Conservation (phyloP, 1,139 yeast species). For the Blastobotrys illinoisensis region DNA sequence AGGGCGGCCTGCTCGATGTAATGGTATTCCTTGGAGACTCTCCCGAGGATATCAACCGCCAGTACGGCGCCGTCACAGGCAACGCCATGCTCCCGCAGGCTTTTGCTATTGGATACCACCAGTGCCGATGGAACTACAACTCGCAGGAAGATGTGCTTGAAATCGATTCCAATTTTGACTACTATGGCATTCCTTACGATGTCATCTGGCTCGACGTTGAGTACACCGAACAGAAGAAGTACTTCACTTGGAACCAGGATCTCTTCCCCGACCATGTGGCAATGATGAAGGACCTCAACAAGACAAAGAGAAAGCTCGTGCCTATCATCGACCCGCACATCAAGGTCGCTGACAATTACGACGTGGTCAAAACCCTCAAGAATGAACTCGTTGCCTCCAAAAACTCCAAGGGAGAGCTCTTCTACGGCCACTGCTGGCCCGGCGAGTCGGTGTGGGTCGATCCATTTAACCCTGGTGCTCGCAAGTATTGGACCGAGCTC, state of each 20-base stretch:
- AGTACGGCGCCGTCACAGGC: conserved; percentile 75
- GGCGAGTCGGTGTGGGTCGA: conserved; percentile 96
- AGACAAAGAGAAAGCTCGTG: conserved; percentile 74
- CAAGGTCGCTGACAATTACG: conserved; percentile 53
- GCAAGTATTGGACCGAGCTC: conserved; percentile 52
- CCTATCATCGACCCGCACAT: conserved; percentile 90
- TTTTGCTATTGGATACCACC: conserved; percentile 86
- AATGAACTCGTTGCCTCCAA: conserved; percentile 39
- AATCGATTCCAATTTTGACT: conserved; percentile 66
- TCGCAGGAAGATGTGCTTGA: conserved; percentile 77
- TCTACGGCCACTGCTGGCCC: conserved; percentile 95
- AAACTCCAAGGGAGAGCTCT: conserved; percentile 47
- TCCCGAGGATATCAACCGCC: conserved; percentile 54
- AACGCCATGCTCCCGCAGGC: conserved; percentile 67
- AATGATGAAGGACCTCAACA: conserved; percentile 60
- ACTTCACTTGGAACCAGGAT: conserved; percentile 83
- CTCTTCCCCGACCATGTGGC: conserved; percentile 68
- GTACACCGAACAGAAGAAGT: conserved; percentile 77
- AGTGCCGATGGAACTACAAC: conserved; percentile 96
- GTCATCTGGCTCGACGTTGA: conserved; percentile 95
- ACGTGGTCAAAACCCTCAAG: conserved; percentile 51
- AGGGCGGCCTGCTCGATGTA: conserved; percentile 76
- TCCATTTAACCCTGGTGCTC: conserved; percentile 61
- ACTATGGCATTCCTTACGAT: conserved; percentile 75
- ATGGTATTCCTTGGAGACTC: conserved; percentile 59